phyloP scores from a whole-genome alignment of 805 yeast genomes.

The Spathaspora boniae region DNA sequence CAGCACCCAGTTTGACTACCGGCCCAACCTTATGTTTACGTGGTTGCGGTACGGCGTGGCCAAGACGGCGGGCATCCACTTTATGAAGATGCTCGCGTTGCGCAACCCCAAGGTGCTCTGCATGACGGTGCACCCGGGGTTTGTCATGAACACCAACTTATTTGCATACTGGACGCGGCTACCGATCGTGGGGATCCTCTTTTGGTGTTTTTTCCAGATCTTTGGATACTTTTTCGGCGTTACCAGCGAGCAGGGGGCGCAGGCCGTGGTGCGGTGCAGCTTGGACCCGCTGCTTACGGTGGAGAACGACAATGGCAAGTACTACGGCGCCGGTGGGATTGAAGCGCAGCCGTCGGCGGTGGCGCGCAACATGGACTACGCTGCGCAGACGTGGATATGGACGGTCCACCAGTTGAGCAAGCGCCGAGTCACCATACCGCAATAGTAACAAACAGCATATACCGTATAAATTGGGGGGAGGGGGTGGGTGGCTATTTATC shows the following conservation, averaged over 20 bases:
- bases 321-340: conserved; percentile 58
- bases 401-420: conserved; percentile 57
- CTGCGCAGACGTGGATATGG: conserved; percentile 78
- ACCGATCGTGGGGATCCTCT: conserved; percentile 72
- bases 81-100: conserved; percentile 58
- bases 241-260: conserved; percentile 66
- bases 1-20: conserved; percentile 47
- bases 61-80: conserved; percentile 75
- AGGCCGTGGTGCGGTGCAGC: conserved; percentile 61
- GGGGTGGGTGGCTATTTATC: no score
- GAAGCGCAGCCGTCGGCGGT: conserved; percentile 54
- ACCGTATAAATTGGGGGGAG: no score
- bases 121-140: conserved; percentile 76
- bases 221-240: conserved; percentile 71
- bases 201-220: conserved; percentile 68
- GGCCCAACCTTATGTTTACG: conserved; percentile 67
- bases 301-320: conserved; percentile 66
- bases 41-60: conserved; percentile 78
- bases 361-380: conserved; percentile 54
- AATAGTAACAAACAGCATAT: no score
- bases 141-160: conserved; percentile 76
- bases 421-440: conserved; percentile 36
- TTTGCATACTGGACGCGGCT: conserved; percentile 74
- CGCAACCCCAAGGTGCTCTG: conserved; percentile 64
- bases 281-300: conserved; percentile 47